Evolutionary conservation across 768 basidiomycete species (phyloP).

Genomic region (Trametes punicea): DNA sequence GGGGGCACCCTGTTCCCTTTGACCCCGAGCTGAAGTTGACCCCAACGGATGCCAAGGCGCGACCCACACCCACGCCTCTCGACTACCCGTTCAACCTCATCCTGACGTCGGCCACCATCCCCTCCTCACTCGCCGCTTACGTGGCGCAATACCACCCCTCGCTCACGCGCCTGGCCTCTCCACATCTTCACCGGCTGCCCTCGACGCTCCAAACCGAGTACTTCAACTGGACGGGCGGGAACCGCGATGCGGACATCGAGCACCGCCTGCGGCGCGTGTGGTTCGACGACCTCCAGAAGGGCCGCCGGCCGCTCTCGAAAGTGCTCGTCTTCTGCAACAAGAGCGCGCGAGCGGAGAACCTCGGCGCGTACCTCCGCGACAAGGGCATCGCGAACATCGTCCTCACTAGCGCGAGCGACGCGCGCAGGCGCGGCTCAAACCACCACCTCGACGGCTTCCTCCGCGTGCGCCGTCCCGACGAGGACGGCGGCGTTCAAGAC

Average conservation of each 20-base stretch:
- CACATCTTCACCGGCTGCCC: slow-evolving; percentile 77
- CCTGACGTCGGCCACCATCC: slow-evolving; percentile 85
- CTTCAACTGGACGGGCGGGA: slow-evolving; percentile 73
- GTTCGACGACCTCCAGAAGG: slow-evolving; percentile 49
- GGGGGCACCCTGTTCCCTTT: slow-evolving; percentile 43
- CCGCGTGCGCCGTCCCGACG: slow-evolving; percentile 19
- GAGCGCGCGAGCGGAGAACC: slow-evolving; percentile 58
- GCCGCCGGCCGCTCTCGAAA: slow-evolving; percentile 47
- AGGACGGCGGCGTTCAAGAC: neutral
- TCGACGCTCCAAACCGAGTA: slow-evolving; percentile 66
- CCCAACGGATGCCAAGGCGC: neutral
- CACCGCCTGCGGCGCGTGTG: slow-evolving; percentile 71
- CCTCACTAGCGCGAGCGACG: slow-evolving; percentile 60
- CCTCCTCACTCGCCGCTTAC: slow-evolving; percentile 65
- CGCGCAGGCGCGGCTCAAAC: slow-evolving; percentile 65
- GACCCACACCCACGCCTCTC: slow-evolving; percentile 27
- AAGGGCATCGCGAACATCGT: slow-evolving; percentile 62
- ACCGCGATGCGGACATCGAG: slow-evolving; percentile 77
- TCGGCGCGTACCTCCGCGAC: slow-evolving; percentile 55
- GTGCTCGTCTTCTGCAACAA: slow-evolving; percentile 85
- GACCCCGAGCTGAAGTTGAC: slow-evolving; percentile 18
- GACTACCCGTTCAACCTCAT: slow-evolving; percentile 78
- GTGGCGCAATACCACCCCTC: slow-evolving; percentile 59
- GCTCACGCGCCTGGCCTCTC: slow-evolving; percentile 74
- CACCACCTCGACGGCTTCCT: slow-evolving; percentile 77